A percentile compares a stretch with the other conserved stretches of the same genome.
Evolutionary conservation across 345 rosid genomes (phyloP).

Genomic region (Angophora floribunda): DNA sequence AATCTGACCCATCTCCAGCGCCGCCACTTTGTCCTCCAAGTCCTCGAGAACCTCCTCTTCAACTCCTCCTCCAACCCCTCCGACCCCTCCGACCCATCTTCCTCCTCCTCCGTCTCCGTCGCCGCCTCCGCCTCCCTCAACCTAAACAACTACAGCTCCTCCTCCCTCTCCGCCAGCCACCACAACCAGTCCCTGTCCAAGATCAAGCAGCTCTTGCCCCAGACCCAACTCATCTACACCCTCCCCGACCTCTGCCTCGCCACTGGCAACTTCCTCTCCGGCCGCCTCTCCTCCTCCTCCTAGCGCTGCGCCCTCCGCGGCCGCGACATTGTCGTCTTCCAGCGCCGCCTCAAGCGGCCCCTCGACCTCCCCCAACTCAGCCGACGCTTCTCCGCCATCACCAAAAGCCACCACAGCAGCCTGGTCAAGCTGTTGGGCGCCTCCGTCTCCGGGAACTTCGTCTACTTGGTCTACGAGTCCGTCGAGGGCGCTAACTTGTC

Average conservation of each 20-base stretch:
- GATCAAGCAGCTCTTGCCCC: constrained; percentile 3
- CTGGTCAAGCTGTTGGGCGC: constrained; percentile 36
- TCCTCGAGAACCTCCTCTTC: constrained; percentile 1
- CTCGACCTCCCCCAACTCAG: constrained; percentile 3
- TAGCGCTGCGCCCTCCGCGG: constrained; percentile 30
- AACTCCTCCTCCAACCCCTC: constrained; percentile 11
- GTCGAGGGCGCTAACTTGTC: constrained; percentile 25
- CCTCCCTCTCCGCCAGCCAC: not conserved
- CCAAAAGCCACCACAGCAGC: constrained; percentile 33
- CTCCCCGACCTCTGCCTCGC: constrained; percentile 29
- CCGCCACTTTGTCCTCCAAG: not conserved
- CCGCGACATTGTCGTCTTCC: constrained; percentile 17
- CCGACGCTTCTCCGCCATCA: constrained; percentile 11
- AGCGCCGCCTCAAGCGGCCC: constrained; percentile 22
- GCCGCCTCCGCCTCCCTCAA: constrained; percentile 15
- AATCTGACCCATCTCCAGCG: not conserved
- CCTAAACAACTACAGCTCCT: not conserved
- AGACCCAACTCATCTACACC: constrained; percentile 22
- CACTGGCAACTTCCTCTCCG: constrained; percentile 28
- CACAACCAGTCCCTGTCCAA: not conserved
- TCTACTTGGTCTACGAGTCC: constrained; percentile 35
- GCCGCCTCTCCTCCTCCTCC: constrained; percentile 19
- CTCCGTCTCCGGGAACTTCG: constrained; percentile 18
- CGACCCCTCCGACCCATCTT: constrained; percentile 11
- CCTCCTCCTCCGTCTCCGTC: constrained; percentile 5